Evolutionary conservation across 441 rosid genomes (phyloP).

Genomic region (Populus trichocarpa): DNA sequence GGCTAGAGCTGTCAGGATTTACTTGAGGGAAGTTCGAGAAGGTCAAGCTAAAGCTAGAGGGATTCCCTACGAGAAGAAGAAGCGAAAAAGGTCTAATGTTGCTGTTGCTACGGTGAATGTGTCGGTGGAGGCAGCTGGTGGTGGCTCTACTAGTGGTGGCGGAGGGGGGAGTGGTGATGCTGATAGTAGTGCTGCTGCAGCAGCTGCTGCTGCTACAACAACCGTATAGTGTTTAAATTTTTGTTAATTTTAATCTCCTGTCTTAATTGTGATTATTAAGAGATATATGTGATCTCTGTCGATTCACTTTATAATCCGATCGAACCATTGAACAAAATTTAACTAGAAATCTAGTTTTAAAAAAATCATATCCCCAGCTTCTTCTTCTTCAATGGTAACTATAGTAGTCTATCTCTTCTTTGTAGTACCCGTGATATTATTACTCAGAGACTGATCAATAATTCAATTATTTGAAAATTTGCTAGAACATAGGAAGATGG

Average conservation of each 20-base stretch:
- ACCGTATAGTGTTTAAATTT: conserved; percentile 24
- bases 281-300: conserved; percentile 7
- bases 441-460: background rate
- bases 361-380: background rate
- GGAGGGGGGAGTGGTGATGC: conserved; percentile 10
- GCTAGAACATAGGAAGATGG: background rate
- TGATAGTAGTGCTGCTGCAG: conserved; percentile 15
- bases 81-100: conserved; percentile 59
- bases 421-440: background rate
- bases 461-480: background rate
- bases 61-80: conserved; percentile 90
- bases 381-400: background rate
- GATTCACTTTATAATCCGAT: conserved; percentile 23
- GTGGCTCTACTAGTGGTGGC: conserved; percentile 19
- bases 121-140: conserved; percentile 15
- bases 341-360: conserved; percentile 15
- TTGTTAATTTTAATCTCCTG: conserved; percentile 2
- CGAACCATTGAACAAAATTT: conserved; percentile 19
- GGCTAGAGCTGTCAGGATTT: conserved; percentile 84
- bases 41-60: conserved; percentile 92
- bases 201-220: conserved; percentile 9
- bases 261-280: conserved; percentile 28
- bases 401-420: background rate
- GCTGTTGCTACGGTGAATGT: conserved; percentile 23
- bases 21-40: conserved; percentile 83